These are phyloP conservation scores for Saccharomyces eubayanus DNA, from an alignment of 805 yeast species.

Conservation along the genomic window DNA sequence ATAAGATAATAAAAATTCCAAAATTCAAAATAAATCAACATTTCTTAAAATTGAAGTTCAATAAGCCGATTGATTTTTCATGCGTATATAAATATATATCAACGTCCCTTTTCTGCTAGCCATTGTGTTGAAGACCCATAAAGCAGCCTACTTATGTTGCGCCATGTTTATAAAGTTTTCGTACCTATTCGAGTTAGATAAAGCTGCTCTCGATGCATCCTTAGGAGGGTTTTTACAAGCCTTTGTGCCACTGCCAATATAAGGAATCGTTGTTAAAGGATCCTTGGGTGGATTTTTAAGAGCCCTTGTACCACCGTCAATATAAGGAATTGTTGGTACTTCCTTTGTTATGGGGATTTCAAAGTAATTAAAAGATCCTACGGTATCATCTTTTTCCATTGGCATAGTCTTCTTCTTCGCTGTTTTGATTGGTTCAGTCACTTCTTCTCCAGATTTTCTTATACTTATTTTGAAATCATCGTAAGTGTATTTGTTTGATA, in stretches of 20 bases:
- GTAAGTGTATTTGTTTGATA: constrained; percentile 5
- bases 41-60: neutral
- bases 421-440: constrained; percentile 1
- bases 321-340: neutral
- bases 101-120: constrained; percentile 2
- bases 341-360: constrained; percentile 18
- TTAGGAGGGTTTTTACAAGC: neutral
- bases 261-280: neutral
- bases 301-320: neutral
- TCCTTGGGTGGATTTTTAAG: neutral
- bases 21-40: neutral
- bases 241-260: neutral
- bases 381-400: constrained; percentile 5
- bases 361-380: constrained; percentile 19
- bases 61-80: neutral
- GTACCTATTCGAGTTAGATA: constrained; percentile 5
- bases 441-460: constrained; percentile 1
- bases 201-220: neutral
- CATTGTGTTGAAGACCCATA: constrained; percentile 4
- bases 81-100: neutral
- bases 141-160: neutral
- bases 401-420: neutral
- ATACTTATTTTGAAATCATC: neutral
- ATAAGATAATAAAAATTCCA: neutral
- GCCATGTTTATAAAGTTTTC: constrained; percentile 15